phyloP scores from a whole-genome alignment of 495 filamentous ascomycete species.

The Aspergillus nanangensis region DNA sequence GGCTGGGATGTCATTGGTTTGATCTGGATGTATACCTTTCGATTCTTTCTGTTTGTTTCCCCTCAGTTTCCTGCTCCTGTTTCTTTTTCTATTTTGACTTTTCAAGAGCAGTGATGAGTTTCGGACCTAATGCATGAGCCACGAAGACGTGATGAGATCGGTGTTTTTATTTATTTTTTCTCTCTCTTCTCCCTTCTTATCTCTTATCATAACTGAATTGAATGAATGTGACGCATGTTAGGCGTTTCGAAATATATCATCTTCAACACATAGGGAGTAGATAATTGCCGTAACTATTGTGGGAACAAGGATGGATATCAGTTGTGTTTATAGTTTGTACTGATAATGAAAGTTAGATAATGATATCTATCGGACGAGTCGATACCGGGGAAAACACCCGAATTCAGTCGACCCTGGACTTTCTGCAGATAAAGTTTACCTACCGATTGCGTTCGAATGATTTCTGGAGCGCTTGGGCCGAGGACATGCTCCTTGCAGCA shows the following conservation, averaged over 20 bases:
- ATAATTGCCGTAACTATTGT: too few species aligned
- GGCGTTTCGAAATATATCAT: neutral
- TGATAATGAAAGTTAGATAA: too few species aligned
- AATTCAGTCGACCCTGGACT: too few species aligned
- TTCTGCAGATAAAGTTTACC: too few species aligned
- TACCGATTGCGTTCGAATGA: too few species aligned
- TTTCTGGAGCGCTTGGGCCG: too few species aligned
- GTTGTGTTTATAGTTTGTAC: too few species aligned
- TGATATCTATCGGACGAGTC: too few species aligned
- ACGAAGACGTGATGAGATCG: slow-evolving; percentile 19
- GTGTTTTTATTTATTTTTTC: slow-evolving; percentile 1
- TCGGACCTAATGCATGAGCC: slow-evolving; percentile 24
- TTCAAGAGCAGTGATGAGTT: slow-evolving; percentile 15
- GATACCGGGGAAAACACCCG: too few species aligned
- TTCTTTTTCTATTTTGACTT: slow-evolving; percentile 7
- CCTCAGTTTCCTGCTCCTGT: neutral
- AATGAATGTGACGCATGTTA: neutral
- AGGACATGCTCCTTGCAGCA: neutral
- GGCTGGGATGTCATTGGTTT: slow-evolving; percentile 15
- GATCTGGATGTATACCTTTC: slow-evolving; percentile 11
- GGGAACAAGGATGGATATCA: too few species aligned
- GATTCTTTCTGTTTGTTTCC: slow-evolving; percentile 6
- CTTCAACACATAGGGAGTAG: too few species aligned
- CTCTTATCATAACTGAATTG: neutral
- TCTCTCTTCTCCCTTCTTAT: neutral